phyloP scores from a whole-genome alignment of 768 basidiomycete species.

The Suillus paluster region DNA sequence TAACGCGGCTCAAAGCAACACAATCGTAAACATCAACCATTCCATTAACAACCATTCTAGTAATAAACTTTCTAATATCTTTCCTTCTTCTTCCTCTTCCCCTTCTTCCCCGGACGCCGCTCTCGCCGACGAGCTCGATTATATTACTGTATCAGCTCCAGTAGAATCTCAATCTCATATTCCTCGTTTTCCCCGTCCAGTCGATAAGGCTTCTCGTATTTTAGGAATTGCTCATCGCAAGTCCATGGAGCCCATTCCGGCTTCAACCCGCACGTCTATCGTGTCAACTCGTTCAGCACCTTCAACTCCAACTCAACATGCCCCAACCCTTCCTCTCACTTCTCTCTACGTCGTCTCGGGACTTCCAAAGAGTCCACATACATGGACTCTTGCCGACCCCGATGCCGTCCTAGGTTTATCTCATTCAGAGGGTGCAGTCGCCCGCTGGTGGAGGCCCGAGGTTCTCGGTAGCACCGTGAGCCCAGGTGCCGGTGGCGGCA shows the following conservation, averaged over 20 bases:
- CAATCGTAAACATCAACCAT: constrained; percentile 16
- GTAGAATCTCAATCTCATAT: constrained; percentile 33
- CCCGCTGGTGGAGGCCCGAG: constrained; percentile 90
- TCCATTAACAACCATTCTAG: constrained; percentile 12
- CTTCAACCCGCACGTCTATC: constrained; percentile 74
- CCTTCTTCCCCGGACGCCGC: constrained; percentile 38
- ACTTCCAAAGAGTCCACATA: constrained; percentile 86
- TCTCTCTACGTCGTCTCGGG: constrained; percentile 89
- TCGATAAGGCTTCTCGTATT: constrained; percentile 79
- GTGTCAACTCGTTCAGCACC: constrained; percentile 63
- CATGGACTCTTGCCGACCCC: constrained; percentile 88
- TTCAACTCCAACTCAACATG: constrained; percentile 58
- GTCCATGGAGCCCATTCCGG: constrained; percentile 87
- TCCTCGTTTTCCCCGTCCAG: constrained; percentile 43
- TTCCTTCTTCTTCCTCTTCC: constrained; percentile 58
- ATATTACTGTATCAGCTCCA: constrained; percentile 56
- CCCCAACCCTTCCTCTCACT: constrained; percentile 75
- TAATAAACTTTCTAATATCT: constrained; percentile 27
- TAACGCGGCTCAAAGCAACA: constrained; percentile 13
- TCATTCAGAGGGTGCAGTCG: constrained; percentile 84
- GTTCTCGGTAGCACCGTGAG: constrained; percentile 88
- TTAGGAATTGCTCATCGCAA: constrained; percentile 75
- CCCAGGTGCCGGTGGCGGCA: constrained; percentile 80
- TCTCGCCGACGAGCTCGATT: constrained; percentile 76
- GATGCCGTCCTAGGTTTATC: constrained; percentile 82